Conservation (phyloP, 164 flowering plant species). For the Vitis riparia region DNA sequence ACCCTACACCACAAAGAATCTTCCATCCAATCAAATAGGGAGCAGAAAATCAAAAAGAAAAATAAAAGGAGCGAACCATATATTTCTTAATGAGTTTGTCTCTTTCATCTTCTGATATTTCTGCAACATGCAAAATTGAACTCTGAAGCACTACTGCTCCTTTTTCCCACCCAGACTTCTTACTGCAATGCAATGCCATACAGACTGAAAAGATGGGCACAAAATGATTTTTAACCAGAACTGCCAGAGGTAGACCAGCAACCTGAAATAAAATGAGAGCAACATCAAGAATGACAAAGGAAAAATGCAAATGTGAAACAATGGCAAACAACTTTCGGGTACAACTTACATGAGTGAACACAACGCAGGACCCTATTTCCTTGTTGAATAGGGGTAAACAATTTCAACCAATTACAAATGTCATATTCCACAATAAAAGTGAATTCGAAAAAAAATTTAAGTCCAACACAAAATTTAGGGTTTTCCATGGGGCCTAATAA, state of each 20-base stretch:
- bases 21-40: background rate
- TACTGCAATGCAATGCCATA: constrained; percentile 79
- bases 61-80: constrained; percentile 55
- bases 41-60: background rate
- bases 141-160: constrained; percentile 66
- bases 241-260: constrained; percentile 51
- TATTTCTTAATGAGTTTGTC: constrained; percentile 82
- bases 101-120: constrained; percentile 77
- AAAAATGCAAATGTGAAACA: constrained; percentile 1
- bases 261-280: constrained; percentile 46
- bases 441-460: background rate
- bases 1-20: too few species aligned
- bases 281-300: background rate
- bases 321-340: background rate
- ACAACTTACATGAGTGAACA: background rate
- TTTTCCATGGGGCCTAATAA: background rate
- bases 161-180: constrained; percentile 52
- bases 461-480: background rate
- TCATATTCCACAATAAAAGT: background rate
- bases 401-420: background rate
- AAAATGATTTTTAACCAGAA: constrained; percentile 65
- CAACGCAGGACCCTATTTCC: background rate
- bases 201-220: constrained; percentile 82
- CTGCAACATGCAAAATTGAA: constrained; percentile 65
- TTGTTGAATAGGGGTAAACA: background rate